Evolutionary conservation across 805 yeast species (phyloP).

Genomic region (Crinitomyces ghanaensis): DNA sequence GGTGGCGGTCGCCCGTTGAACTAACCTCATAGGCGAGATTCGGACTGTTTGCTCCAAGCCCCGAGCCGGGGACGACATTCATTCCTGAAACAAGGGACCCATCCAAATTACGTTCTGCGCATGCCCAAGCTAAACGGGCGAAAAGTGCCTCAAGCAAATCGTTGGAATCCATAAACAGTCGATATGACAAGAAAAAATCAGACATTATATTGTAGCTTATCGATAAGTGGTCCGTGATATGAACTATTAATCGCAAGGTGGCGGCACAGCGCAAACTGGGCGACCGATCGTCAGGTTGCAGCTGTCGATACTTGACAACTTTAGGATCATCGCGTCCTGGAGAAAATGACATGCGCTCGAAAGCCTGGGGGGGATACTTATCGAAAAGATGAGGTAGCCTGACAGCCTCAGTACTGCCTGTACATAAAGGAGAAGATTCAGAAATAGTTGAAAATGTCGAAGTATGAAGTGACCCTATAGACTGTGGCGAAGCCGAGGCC

Average conservation of each 20-base stretch:
- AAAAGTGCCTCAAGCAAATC: conserved; percentile 50
- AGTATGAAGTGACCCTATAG: too few relatives aligned
- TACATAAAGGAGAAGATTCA: too few relatives aligned
- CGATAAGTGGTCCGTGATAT: conserved; percentile 52
- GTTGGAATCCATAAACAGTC: conserved; percentile 52
- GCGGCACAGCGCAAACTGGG: conserved; percentile 13
- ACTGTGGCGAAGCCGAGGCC: too few relatives aligned
- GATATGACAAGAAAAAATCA: conserved; percentile 77
- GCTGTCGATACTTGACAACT: conserved; percentile 3
- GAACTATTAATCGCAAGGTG: conserved; percentile 23
- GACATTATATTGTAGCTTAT: conserved; percentile 69
- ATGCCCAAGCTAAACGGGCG: conserved; percentile 65
- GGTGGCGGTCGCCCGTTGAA: too few relatives aligned
- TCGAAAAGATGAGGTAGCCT: conserved; percentile 4
- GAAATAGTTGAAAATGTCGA: too few relatives aligned
- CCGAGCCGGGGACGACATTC: neutral
- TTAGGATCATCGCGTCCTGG: conserved; percentile 9
- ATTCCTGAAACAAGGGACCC: conserved; percentile 9
- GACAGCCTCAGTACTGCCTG: too few relatives aligned
- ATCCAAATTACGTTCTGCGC: too few relatives aligned
- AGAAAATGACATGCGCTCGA: conserved; percentile 10
- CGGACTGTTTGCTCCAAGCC: neutral
- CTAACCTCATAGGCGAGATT: too few relatives aligned
- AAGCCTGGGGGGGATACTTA: conserved; percentile 9
- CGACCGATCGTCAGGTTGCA: too few relatives aligned